These are phyloP conservation scores for Penicillium soppii DNA, from an alignment of 495 filamentous ascomycete species.

Conservation along the genomic window DNA sequence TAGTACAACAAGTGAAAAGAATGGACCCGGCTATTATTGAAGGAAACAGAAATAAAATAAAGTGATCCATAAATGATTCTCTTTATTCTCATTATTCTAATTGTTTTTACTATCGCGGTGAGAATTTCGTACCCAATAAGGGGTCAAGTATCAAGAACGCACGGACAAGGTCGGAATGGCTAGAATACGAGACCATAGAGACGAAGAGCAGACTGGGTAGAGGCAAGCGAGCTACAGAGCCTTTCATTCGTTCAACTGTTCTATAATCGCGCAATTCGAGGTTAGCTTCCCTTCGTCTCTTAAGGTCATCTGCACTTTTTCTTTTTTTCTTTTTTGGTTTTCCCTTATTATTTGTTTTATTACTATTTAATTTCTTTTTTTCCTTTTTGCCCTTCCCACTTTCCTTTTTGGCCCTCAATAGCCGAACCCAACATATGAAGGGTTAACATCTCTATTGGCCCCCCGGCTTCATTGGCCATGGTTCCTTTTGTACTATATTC, in stretches of 20 bases:
- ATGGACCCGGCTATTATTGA: neutral
- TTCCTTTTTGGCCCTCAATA: slow-evolving; percentile 11
- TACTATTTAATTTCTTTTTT: too few relatives aligned
- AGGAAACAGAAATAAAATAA: neutral
- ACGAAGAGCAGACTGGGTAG: slow-evolving; percentile 12
- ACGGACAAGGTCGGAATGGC: slow-evolving; percentile 22
- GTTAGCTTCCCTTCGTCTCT: neutral
- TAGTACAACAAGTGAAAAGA: neutral
- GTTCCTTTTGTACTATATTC: neutral
- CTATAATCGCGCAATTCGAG: slow-evolving; percentile 2
- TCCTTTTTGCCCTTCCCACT: slow-evolving; percentile 2
- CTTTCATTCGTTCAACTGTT: slow-evolving; percentile 9
- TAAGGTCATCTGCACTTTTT: neutral
- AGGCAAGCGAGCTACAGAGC: slow-evolving; percentile 21
- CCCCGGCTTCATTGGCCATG: slow-evolving; percentile 3
- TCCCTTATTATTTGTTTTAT: too few relatives aligned
- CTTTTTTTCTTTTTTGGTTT: neutral
- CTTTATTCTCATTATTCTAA: too few relatives aligned
- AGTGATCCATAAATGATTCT: slow-evolving; percentile 2
- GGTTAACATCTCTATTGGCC: neutral
- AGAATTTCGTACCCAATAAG: slow-evolving; percentile 19
- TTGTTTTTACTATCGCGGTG: slow-evolving; percentile 6
- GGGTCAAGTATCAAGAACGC: slow-evolving; percentile 8
- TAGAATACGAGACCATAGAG: slow-evolving; percentile 22
- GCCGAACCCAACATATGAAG: neutral